These are phyloP conservation scores for Wallacemonas sp. DNA, from an alignment of 208 protist genomes.

Conservation along the genomic window DNA sequence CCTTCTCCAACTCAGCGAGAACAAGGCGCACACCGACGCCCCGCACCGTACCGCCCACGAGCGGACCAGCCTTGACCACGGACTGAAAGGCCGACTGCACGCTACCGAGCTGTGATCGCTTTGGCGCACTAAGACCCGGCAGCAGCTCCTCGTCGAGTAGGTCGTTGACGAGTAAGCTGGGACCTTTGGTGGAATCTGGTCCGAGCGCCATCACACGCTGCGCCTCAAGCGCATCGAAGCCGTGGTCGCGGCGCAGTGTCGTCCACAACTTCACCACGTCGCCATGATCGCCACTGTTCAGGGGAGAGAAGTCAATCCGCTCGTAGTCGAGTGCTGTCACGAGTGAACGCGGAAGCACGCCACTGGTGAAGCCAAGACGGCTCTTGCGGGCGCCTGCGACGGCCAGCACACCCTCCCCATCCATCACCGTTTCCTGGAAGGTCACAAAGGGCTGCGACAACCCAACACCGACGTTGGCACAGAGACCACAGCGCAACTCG, in stretches of 20 bases:
- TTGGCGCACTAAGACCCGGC: slow-evolving; percentile 21
- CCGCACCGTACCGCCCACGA: slow-evolving; percentile 96
- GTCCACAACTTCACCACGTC: slow-evolving; percentile 39
- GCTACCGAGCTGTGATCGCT: neutral
- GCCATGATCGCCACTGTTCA: neutral
- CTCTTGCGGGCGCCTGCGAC: slow-evolving; percentile 45
- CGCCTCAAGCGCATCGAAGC: slow-evolving; percentile 96
- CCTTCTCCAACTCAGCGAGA: slow-evolving; percentile 42
- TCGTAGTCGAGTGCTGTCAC: slow-evolving; percentile 51
- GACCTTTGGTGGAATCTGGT: slow-evolving; percentile 79
- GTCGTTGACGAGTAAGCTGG: slow-evolving; percentile 98
- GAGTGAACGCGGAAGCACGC: slow-evolving; percentile 33
- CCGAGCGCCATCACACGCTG: slow-evolving; percentile 94
- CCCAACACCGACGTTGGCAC: slow-evolving; percentile 46
- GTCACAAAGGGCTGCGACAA: slow-evolving; percentile 95
- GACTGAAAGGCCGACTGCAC: slow-evolving; percentile 58
- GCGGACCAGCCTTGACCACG: slow-evolving; percentile 90
- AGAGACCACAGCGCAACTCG: slow-evolving; percentile 91
- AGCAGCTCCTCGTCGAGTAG: slow-evolving; percentile 72
- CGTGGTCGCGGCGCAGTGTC: slow-evolving; percentile 69
- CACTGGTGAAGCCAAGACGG: slow-evolving; percentile 51
- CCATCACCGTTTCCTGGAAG: slow-evolving; percentile 97
- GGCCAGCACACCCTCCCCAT: slow-evolving; percentile 78
- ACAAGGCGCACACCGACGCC: slow-evolving; percentile 55
- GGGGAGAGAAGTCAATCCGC: slow-evolving; percentile 43